Percentiles rank a stretch among this genome's conserved stretches.
These are phyloP conservation scores for Opeltia flavorubescens DNA, from an alignment of 495 filamentous ascomycete species.

Conservation along the genomic window DNA sequence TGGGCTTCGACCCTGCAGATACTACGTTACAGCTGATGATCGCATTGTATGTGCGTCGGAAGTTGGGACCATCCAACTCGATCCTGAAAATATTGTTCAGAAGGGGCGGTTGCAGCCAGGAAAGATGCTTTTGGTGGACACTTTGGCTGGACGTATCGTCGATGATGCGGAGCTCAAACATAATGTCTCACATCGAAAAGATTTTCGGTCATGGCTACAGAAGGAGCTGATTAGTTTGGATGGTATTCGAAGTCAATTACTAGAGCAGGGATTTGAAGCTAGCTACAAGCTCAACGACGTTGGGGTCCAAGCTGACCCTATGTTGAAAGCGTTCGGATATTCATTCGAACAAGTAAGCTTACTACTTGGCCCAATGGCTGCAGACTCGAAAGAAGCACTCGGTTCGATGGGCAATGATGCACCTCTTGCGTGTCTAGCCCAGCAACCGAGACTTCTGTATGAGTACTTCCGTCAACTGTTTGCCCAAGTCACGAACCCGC, in stretches of 20 bases:
- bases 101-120: constrained; percentile 94
- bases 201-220: constrained; percentile 83
- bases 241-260: constrained; percentile 49
- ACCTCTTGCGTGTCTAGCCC: constrained; percentile 80
- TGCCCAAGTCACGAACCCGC: constrained; percentile 97
- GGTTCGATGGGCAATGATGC: constrained; percentile 99
- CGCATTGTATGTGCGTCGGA: constrained; percentile 98
- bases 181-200: constrained; percentile 67
- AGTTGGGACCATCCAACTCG: constrained; percentile 86
- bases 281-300: constrained; percentile 49
- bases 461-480: constrained; percentile 99
- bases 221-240: constrained; percentile 72
- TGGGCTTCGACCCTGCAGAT: constrained; percentile 90
- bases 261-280: constrained; percentile 46
- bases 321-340: constrained; percentile 84
- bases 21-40: constrained; percentile 96
- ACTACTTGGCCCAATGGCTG: constrained; percentile 90
- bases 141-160: constrained; percentile 86
- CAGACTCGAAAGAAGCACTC: constrained; percentile 97
- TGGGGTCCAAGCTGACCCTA: constrained; percentile 72
- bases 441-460: constrained; percentile 79
- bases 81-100: constrained; percentile 79
- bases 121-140: constrained; percentile 96
- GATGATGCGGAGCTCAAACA: constrained; percentile 90
- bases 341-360: constrained; percentile 94